Conservation (phyloP, 805 yeast species). For the Candida silvicultrix region DNA sequence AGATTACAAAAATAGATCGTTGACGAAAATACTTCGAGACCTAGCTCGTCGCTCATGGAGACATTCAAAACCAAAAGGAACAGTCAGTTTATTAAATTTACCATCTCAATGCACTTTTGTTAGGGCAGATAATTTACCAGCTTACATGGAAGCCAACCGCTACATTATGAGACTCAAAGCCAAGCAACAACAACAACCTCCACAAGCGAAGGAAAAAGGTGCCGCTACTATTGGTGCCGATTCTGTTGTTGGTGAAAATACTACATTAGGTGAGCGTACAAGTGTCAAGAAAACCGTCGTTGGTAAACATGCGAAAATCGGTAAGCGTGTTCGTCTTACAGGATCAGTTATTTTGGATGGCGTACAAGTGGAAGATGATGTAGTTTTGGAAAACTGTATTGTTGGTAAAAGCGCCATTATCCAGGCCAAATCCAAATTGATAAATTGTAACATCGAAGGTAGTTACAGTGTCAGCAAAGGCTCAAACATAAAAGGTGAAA, state of each 20-base stretch:
- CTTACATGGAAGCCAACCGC: slow-evolving; percentile 88
- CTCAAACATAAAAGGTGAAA: slow-evolving; percentile 49
- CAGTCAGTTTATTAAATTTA: slow-evolving; percentile 62
- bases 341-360: slow-evolving; percentile 77
- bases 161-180: slow-evolving; percentile 65
- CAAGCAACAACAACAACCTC: slow-evolving; percentile 18
- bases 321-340: slow-evolving; percentile 79
- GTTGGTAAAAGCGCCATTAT: slow-evolving; percentile 68
- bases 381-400: slow-evolving; percentile 72
- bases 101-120: slow-evolving; percentile 68
- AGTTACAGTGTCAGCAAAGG: slow-evolving; percentile 60
- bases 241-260: slow-evolving; percentile 63
- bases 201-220: slow-evolving; percentile 37
- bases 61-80: slow-evolving; percentile 52
- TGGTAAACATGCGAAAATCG: slow-evolving; percentile 69
- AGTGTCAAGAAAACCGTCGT: slow-evolving; percentile 82
- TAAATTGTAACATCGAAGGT: slow-evolving; percentile 84
- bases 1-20: slow-evolving; percentile 32
- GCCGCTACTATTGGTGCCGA: slow-evolving; percentile 84
- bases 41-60: slow-evolving; percentile 90
- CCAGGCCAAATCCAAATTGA: slow-evolving; percentile 56
- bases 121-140: slow-evolving; percentile 71
- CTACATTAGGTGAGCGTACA: slow-evolving; percentile 74
- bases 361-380: slow-evolving; percentile 74
- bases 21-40: slow-evolving; percentile 72